phyloP scores from a whole-genome alignment of 176 grass and related monocot genomes.

The Microstegium vimineum region DNA sequence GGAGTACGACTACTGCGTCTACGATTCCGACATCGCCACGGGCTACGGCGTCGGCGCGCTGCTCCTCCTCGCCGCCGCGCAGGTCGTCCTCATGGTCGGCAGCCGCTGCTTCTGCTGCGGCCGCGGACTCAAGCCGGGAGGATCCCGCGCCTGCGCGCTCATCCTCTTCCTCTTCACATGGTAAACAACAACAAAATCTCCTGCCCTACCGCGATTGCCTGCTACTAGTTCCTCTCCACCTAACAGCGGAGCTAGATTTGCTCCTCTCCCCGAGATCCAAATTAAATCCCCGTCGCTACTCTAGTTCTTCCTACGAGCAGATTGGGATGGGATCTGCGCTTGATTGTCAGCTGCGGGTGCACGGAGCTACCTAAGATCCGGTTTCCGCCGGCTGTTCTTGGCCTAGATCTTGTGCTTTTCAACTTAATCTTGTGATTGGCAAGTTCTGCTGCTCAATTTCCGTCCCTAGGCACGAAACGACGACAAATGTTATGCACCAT shows the following conservation, averaged over 20 bases:
- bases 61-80: slow-evolving; percentile 60
- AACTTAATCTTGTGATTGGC: neutral
- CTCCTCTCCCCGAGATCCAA: neutral
- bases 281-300: neutral
- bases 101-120: slow-evolving; percentile 95
- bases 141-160: slow-evolving; percentile 73
- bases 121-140: slow-evolving; percentile 62
- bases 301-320: neutral
- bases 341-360: neutral
- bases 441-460: neutral
- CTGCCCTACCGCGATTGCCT: too few relatives aligned
- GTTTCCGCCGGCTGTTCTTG: neutral
- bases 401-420: neutral
- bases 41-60: slow-evolving; percentile 80
- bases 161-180: slow-evolving; percentile 75
- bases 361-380: slow-evolving; percentile 6
- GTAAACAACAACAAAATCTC: slow-evolving; percentile 21
- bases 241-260: neutral
- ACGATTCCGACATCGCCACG: slow-evolving; percentile 84
- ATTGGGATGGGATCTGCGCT: slow-evolving; percentile 1
- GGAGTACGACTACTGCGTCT: slow-evolving; percentile 72
- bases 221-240: neutral
- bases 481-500: too few relatives aligned
- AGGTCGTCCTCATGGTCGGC: slow-evolving; percentile 54
- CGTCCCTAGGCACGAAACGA: too few relatives aligned